Conservation (phyloP, 1,139 yeast species). For the Candida sp. region DNA sequence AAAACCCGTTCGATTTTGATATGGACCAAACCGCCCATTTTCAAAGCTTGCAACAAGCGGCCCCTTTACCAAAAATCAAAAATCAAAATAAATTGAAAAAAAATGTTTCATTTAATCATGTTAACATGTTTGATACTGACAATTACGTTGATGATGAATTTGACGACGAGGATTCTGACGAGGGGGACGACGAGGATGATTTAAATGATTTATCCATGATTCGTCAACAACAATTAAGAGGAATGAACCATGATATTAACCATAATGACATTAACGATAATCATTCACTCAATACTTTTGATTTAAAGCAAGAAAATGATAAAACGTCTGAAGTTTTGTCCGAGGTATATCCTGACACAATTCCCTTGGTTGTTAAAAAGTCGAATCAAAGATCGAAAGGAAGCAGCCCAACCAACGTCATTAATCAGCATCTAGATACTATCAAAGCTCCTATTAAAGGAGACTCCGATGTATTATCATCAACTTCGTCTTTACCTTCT, state of each 20-base stretch:
- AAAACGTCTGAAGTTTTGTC: conserved; percentile 39
- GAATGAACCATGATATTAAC: conserved; percentile 2
- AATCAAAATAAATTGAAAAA: neutral
- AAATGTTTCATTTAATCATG: conserved; percentile 1
- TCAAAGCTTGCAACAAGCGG: neutral
- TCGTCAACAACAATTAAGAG: neutral
- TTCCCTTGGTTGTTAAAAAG: conserved; percentile 38
- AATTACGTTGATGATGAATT: conserved; percentile 6
- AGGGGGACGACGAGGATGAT: no score
- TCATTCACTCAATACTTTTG: conserved; percentile 7
- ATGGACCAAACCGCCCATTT: neutral
- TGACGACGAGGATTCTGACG: conserved; percentile 7
- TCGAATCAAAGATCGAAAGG: neutral
- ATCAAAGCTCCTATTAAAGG: neutral
- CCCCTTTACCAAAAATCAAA: neutral
- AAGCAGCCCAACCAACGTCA: neutral
- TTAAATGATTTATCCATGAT: conserved; percentile 6
- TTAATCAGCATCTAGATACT: neutral
- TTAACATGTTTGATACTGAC: neutral
- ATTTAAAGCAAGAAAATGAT: conserved; percentile 18
- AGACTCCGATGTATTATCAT: neutral
- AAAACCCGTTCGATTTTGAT: conserved; percentile 2
- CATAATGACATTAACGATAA: conserved; percentile 10
- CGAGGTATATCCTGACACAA: conserved; percentile 36
- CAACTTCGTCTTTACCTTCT: neutral